Evolutionary conservation across 495 filamentous ascomycete genomes (phyloP), one percentile per base, ranked within the genome.

Genomic region (Penicillium cataractarum): DNA sequence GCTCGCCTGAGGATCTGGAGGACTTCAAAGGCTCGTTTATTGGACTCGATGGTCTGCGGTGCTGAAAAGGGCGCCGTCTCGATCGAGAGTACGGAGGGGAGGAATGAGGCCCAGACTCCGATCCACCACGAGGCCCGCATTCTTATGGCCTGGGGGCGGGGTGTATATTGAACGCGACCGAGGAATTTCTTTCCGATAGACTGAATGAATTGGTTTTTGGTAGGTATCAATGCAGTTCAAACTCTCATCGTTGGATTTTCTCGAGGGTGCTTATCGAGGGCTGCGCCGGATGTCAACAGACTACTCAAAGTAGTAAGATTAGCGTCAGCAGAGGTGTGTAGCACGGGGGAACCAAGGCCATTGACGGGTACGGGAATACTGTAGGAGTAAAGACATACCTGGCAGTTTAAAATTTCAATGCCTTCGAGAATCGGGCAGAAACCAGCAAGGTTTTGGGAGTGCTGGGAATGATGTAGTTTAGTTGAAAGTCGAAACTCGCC

Each of bases 81-180:
- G 58, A 68, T 68, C 44, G 77, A 71, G 42, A 71, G 37, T 9
- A 66, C 75, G 22, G 77, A 71, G 58, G 74, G 65, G 64, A 78
- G 66, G 71, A 75, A 72, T 75, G 71, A 65, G 65, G 71, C 66
- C 46, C 72, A 67, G 53, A 80, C 68, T 62, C 74, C 76, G 61
- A 78, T 73, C 71, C 74, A 77, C 70, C 72, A 69, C 9, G 71
- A 67, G 42, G 70, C 55, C 70, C 73, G 77, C 78, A 80, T 80
- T 73, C 66, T 78, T 54, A 60, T 60, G 59, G 26, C 55, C 53
- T 54, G 60, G 58, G 13, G 54, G 26, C 35, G 49, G 27, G 52
- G 32, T 17, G 1, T 37, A 24, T 57, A 52, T 37, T 24, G 40
- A 17, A 50, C 48, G 37, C 60, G 63, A 65, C 44, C 55, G 58